Evolutionary conservation across 2,329 filamentous ascomycete genomes (phyloP), one percentile per base, ranked within the genome.

Genomic region (Xylaria polymorpha): DNA sequence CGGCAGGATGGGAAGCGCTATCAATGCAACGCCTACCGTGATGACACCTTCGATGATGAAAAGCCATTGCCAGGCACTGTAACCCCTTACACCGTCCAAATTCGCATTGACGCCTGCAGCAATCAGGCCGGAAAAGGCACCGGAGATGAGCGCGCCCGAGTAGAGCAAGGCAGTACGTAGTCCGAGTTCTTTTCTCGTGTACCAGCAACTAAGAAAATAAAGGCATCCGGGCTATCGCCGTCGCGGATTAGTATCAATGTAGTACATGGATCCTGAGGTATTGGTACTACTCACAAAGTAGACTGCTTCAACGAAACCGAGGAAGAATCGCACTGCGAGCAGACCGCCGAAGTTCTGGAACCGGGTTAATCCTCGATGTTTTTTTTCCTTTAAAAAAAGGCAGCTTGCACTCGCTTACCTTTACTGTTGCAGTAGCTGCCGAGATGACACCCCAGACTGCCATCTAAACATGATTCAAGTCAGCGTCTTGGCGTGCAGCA

Each of bases 41-140:
- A 91, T 84, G 18, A 84, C 82, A 29, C 91, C 91, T 77, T 93
- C 91, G 46, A 93, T 88, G 63, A 93, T 89, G 80, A 92, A 92
- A 0, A 92, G 81, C 77, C 88, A 91, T 14, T 89, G 83, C 90
- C 86, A 92, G 1, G 89, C 88, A 2, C 83, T 80, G 2, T 90
- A 78, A 0, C 90, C 90, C 8, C 79, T 80, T 0, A 80, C 79
- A 1, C 87, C 84, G 68, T 91, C 84, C 83, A 94, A 86, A 59
- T 90, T 87, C n/a, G 83, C 81, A 0, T 87, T 89, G 64, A 94
- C 92, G 7, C 91, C 89, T 0, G 87, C 87, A 1, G 87, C 85
- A 44, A 91, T 86, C 9, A 90, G 79, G 1, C 90, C 91, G 0
- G 90, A 91, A 74, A 94, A 93, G 1, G 91, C 91, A 4, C 91